Evolutionary conservation across 371 early-diverging fungal genomes (phyloP).

Genomic region (Entomophthora muscae): DNA sequence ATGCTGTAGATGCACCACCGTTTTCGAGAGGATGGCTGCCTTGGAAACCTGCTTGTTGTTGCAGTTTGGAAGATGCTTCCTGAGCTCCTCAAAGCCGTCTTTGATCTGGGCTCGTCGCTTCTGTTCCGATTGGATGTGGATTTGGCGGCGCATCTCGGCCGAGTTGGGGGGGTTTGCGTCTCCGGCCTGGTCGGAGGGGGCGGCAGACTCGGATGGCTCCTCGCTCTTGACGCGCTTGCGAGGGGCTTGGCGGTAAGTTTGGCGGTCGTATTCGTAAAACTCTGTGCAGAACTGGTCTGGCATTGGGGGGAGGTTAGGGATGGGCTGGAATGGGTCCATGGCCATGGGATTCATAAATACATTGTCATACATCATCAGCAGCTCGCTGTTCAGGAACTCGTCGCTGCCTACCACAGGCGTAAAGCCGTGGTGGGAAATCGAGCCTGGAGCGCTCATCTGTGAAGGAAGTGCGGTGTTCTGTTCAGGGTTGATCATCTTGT

Average conservation of each 20-base stretch:
- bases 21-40: constrained; percentile 25
- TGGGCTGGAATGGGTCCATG: not conserved
- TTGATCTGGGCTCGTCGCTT: constrained; percentile 37
- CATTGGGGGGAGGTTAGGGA: not conserved
- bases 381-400: not conserved
- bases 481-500: too few relatives aligned
- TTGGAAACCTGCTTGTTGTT: constrained; percentile 32
- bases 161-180: not conserved
- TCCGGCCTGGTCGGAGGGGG: not conserved
- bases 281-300: constrained; percentile 7
- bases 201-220: not conserved
- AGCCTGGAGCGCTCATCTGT: too few relatives aligned
- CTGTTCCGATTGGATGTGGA: constrained; percentile 40
- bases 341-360: not conserved
- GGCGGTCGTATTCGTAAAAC: not conserved
- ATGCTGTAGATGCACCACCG: not conserved
- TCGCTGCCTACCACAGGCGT: not conserved
- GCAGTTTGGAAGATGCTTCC: constrained; percentile 28
- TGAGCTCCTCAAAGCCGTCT: constrained; percentile 33
- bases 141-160: constrained; percentile 28
- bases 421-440: too few relatives aligned
- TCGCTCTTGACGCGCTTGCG: not conserved
- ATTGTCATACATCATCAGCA: not conserved
- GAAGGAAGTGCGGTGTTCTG: too few relatives aligned
- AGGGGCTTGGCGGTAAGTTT: not conserved